These are phyloP conservation scores for Rosa persica DNA, from an alignment of 306 rosid genomes.

Conservation along the genomic window DNA sequence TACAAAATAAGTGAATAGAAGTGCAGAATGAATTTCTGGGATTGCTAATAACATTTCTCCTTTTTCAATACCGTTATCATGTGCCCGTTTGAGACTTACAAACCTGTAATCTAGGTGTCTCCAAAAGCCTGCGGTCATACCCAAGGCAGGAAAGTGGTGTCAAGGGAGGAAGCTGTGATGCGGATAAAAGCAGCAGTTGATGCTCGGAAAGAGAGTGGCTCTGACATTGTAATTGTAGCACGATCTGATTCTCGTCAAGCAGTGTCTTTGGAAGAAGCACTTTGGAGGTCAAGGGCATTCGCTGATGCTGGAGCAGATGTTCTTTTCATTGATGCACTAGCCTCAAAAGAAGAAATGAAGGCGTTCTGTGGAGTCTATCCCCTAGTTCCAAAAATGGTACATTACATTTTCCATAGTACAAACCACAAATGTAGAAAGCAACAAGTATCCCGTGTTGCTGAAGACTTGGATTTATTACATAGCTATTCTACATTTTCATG, in stretches of 20 bases:
- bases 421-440: not conserved
- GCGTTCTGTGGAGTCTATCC: conserved; percentile 77
- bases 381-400: conserved; percentile 76
- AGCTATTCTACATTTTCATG: not conserved
- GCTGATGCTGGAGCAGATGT: conserved; percentile 96
- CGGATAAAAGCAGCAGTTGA: conserved; percentile 77
- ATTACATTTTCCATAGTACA: not conserved
- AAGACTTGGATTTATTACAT: not conserved
- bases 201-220: conserved; percentile 77
- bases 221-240: conserved; percentile 86
- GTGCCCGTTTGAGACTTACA: conserved; percentile 14
- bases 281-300: conserved; percentile 68
- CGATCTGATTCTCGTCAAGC: conserved; percentile 92
- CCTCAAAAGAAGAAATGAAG: conserved; percentile 80
- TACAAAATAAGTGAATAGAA: not conserved
- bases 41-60: not conserved
- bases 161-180: conserved; percentile 79
- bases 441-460: not conserved
- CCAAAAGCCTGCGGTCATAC: conserved; percentile 96
- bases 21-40: not conserved
- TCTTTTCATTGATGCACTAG: conserved; percentile 79
- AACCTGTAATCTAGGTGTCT: conserved; percentile 47
- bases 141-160: conserved; percentile 71
- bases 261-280: conserved; percentile 69
- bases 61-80: not conserved